Base-by-base conservation (phyloP, 257 asterid species). In the Jacaranda copaia region DNA sequence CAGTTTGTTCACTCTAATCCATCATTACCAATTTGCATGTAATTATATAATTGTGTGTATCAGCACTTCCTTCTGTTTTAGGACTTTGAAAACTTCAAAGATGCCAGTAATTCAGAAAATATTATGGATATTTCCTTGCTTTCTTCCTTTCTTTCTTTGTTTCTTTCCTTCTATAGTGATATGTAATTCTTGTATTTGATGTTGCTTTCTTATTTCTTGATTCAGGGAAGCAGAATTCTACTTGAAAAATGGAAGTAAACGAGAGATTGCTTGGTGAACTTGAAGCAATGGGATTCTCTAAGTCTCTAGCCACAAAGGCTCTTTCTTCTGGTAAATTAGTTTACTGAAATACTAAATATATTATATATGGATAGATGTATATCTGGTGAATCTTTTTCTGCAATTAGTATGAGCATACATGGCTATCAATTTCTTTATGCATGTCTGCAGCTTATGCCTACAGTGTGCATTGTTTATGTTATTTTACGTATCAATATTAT, bases 231-330 rank as follows among this genome's bases (percentile, higher is more conserved):
- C 56, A 15, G 45, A 8, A 46, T 46, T 48, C 55, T 46, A 11
- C 39, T 51, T 74, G 16, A 66, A 75, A 78, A 74, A 91, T 91
- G 96, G 88, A 81, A 71, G 87, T 85, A 19, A 80, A 87, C 76
- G 73, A 78, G 79, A 79, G 77, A 75, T 85, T 91, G 81, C 86
- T 93, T 25, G 72, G 85, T 59, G 89, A 91, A 67, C 97, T 91
- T 57, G 89, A 82, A 79, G 88, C 79, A 10, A 86, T 91, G 96
- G 96, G 98, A 79, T 93, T 93, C 76, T 40, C 92, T 3, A 81
- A 83, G 85, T 81, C 82, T 79, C 82, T 49, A 72, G 93, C 96
- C 40, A 68, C 73, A 14, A 86, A 74, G 81, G 97, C 96, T 38
- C 89, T 93, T 79, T 75, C 55, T 66, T 81, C 96, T 38, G 98